These are phyloP conservation scores for Trypanosoma conorhini DNA, from an alignment of 208 protist species.

Conservation along the genomic window DNA sequence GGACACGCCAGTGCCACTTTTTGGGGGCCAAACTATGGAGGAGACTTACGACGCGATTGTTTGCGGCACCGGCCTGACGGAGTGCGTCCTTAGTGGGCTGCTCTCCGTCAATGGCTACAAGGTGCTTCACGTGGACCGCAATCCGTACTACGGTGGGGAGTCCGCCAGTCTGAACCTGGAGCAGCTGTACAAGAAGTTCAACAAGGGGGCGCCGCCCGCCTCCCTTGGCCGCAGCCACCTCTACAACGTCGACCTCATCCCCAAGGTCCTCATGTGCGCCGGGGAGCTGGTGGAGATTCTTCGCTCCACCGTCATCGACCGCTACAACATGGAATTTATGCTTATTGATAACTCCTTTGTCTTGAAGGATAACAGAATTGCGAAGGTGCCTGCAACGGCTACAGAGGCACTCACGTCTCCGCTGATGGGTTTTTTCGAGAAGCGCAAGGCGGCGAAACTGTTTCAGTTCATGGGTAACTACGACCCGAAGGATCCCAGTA, in stretches of 20 bases:
- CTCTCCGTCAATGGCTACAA: conserved; percentile 97
- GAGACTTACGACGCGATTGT: conserved; percentile 97
- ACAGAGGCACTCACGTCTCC: conserved; percentile 96
- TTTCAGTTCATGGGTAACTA: conserved; percentile 93
- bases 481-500: conserved; percentile 86
- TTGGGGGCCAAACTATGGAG: conserved; percentile 55
- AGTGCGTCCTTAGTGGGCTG: conserved; percentile 97
- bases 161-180: conserved; percentile 98
- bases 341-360: conserved; percentile 98
- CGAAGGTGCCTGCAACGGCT: conserved; percentile 98
- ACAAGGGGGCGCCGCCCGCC: conserved; percentile 69
- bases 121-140: conserved; percentile 99
- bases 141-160: conserved; percentile 99
- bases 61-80: conserved; percentile 99
- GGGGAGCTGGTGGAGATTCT: conserved; percentile 98
- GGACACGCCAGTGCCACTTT: conserved; percentile 6
- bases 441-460: conserved; percentile 94
- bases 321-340: conserved; percentile 99
- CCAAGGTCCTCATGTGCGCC: conserved; percentile 99
- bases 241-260: conserved; percentile 99
- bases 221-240: conserved; percentile 93
- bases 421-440: conserved; percentile 99
- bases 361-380: conserved; percentile 93
- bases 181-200: conserved; percentile 97
- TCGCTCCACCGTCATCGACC: conserved; percentile 96